A percentile compares a stretch with the other conserved stretches of the same genome.
Evolutionary conservation across 2,329 filamentous ascomycete species (phyloP).

Genomic region (Thielaviopsis musarum): DNA sequence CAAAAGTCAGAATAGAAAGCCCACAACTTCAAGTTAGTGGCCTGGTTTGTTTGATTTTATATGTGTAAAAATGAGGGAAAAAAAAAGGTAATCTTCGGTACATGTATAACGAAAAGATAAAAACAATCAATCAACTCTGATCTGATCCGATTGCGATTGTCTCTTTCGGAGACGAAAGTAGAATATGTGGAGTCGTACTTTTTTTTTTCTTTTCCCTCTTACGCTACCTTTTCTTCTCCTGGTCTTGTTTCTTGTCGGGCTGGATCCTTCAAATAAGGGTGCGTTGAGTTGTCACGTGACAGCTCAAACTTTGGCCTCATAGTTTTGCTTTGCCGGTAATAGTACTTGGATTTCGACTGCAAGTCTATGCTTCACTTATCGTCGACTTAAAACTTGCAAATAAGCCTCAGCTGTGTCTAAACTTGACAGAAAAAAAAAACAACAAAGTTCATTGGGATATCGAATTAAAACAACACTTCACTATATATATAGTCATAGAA

Average conservation of each 20-base stretch:
- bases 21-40: too few relatives aligned
- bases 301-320: neutral
- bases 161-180: neutral
- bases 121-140: neutral
- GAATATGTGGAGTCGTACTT: neutral
- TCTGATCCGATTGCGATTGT: neutral
- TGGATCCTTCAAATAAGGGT: neutral
- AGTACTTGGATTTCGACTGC: too few relatives aligned
- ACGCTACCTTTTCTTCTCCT: neutral
- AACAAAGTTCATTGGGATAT: neutral
- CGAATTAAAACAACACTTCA: neutral
- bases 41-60: neutral
- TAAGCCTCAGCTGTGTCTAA: neutral
- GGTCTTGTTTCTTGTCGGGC: neutral
- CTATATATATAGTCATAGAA: neutral
- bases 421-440: neutral
- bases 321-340: neutral
- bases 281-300: neutral
- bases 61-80: neutral
- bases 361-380: too few relatives aligned
- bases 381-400: too few relatives aligned
- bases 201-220: neutral
- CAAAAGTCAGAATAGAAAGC: neutral
- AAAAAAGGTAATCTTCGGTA: too few relatives aligned
- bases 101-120: neutral